phyloP scores from a whole-genome alignment of 1,284 basidiomycete genomes.

The Malassezia dermatis region DNA sequence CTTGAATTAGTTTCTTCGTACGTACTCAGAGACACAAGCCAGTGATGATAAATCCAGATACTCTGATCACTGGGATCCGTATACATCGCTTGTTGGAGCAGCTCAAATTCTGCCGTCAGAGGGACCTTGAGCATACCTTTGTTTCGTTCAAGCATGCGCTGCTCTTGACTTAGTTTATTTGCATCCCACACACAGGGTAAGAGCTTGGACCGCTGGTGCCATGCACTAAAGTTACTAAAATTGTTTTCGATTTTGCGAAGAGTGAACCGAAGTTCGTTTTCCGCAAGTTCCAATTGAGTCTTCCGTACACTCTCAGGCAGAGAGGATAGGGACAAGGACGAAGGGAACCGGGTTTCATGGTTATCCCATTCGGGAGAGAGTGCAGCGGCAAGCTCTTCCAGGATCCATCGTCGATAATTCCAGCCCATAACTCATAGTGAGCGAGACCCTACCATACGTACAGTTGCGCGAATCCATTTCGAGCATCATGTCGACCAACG shows the following conservation, averaged over 20 bases:
- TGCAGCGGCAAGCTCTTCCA: constrained; percentile 24
- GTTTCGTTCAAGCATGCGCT: constrained; percentile 52
- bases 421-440: constrained; percentile 31
- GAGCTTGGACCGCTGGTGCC: constrained; percentile 90
- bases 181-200: constrained; percentile 60
- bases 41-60: constrained; percentile 95
- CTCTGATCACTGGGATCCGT: constrained; percentile 93
- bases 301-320: background rate
- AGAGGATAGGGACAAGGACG: background rate
- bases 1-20: background rate
- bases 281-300: constrained; percentile 20
- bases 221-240: constrained; percentile 96
- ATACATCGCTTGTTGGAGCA: constrained; percentile 86
- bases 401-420: constrained; percentile 39
- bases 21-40: constrained; percentile 61
- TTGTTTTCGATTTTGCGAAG: constrained; percentile 81
- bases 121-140: background rate
- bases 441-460: constrained; percentile 11
- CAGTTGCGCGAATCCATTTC: constrained; percentile 43
- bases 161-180: constrained; percentile 46
- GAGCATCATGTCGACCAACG: constrained; percentile 43
- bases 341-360: constrained; percentile 7
- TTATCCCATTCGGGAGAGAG: background rate
- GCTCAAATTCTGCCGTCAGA: constrained; percentile 64
- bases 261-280: constrained; percentile 51